Conservation (phyloP, 805 yeast species). For the Lachancea waltii region DNA sequence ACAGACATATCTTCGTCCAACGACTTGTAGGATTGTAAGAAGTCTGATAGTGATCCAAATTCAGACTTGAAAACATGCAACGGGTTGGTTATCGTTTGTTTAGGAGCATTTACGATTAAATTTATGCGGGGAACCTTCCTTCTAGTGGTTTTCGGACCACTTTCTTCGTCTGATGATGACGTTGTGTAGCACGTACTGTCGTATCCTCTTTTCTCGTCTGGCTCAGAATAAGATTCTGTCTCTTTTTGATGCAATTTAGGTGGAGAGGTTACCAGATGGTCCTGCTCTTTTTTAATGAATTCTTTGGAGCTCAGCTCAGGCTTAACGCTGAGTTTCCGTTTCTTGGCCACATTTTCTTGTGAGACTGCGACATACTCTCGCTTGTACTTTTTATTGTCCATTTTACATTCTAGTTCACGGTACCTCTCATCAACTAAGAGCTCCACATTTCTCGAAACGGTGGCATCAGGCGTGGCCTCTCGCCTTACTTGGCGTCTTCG, state of each 20-base stretch:
- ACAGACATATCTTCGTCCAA: slow-evolving; percentile 54
- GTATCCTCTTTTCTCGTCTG: slow-evolving; percentile 1
- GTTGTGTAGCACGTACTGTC: slow-evolving; percentile 28
- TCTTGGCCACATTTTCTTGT: slow-evolving; percentile 2
- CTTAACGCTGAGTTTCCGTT: slow-evolving; percentile 1
- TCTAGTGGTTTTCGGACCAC: slow-evolving; percentile 13
- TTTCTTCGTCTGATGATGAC: slow-evolving; percentile 28
- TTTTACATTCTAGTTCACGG: slow-evolving; percentile 9
- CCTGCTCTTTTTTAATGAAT: slow-evolving; percentile 1
- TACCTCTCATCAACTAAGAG: slow-evolving; percentile 17
- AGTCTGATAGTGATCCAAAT: slow-evolving; percentile 36
- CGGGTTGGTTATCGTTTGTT: slow-evolving; percentile 54
- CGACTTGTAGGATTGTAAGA: slow-evolving; percentile 49
- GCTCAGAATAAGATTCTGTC: background rate
- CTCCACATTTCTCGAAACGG: slow-evolving; percentile 7
- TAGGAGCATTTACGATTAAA: slow-evolving; percentile 35
- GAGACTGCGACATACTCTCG: background rate
- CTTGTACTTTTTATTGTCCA: slow-evolving; percentile 7
- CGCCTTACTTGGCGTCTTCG: slow-evolving; percentile 15
- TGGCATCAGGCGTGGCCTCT: slow-evolving; percentile 2
- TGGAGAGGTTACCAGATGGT: background rate
- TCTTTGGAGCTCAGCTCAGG: background rate
- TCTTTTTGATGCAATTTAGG: background rate
- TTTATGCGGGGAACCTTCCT: slow-evolving; percentile 27
- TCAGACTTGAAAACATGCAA: slow-evolving; percentile 45